Evolutionary conservation across 352 stramenopile genomes (phyloP), one percentile per base, ranked within the genome.

Genomic region (Phytopythium boreale): DNA sequence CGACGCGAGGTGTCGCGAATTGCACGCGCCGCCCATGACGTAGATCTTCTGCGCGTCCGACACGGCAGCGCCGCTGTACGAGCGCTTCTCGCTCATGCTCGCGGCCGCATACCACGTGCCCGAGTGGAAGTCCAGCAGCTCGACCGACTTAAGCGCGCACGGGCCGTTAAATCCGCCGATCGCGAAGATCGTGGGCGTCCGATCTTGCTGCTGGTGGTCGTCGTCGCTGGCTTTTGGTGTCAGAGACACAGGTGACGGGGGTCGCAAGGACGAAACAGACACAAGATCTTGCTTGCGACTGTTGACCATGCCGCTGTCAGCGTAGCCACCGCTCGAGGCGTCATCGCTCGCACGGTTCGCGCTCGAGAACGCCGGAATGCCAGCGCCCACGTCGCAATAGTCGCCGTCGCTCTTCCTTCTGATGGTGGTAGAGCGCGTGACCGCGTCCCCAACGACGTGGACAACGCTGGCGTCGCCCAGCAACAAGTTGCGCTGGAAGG

Each of bases 161-260:
- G 80, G 76, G 0, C 80, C 83, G 52, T 89, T 89, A 39, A 89
- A 88, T 0, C 84, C 84, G n/a, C 84, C 84, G 34, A 91, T 78
- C 4, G 75, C 84, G 56, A 91, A 88, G 61, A 90, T 80, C 14
- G 80, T 82, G 15, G 84, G 81, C 4, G 71, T 87, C 36, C 68
- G 46, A 22, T 58, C 51, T 10, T 4, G 15, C 9, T 58, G 27
- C 10, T 9, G 27, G 10, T 62, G 43, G 14, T 37, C 57, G 17
- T n/a, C 29, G 29, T 47, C 64, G 37, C 10, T 37, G 31, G 59
- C 44, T 15, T 59, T 6, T 6, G 59, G 20, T 19, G 65, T 14
- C 0, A 19, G 7, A 10, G 41, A 51, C n/a, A 51, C 44, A 0
- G 44, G 44, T 11, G 44, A 51, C 44, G 44, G n/a, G 3, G 44